These are phyloP conservation scores for Theileria annulata DNA, from an alignment of 169 alveolate genomes.

Conservation along the genomic window DNA sequence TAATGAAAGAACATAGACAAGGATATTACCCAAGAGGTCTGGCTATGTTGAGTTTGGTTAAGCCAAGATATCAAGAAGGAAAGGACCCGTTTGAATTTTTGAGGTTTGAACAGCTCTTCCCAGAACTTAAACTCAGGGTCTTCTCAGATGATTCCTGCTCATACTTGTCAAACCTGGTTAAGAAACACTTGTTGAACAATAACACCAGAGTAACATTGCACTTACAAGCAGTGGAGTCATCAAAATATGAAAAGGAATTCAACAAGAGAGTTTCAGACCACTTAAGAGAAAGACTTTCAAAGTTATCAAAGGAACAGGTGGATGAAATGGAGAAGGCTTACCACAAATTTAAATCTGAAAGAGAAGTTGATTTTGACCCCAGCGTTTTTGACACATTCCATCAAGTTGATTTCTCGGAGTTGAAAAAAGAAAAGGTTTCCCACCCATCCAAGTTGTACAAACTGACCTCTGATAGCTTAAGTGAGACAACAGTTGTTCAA, in stretches of 20 bases:
- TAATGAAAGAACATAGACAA: slow-evolving; percentile 56
- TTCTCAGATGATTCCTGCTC: slow-evolving; percentile 39
- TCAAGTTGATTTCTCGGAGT: slow-evolving; percentile 62
- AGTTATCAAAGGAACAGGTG: slow-evolving; percentile 62
- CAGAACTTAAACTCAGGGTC: slow-evolving; percentile 30
- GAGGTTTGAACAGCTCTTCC: slow-evolving; percentile 37
- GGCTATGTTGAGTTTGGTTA: slow-evolving; percentile 38
- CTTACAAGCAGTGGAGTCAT: slow-evolving; percentile 67
- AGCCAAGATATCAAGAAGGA: slow-evolving; percentile 30
- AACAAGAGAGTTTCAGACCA: slow-evolving; percentile 43
- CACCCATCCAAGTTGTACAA: slow-evolving; percentile 65
- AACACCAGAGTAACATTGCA: slow-evolving; percentile 68
- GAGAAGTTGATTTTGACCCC: slow-evolving; percentile 63
- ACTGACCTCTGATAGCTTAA: slow-evolving; percentile 27
- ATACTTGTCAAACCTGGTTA: slow-evolving; percentile 65
- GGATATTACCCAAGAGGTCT: slow-evolving; percentile 62
- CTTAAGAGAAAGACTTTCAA: slow-evolving; percentile 53
- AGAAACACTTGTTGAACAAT: slow-evolving; percentile 70
- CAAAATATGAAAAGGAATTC: slow-evolving; percentile 58
- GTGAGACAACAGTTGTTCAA: slow-evolving; percentile 8
- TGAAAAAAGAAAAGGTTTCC: slow-evolving; percentile 55
- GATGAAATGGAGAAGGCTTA: slow-evolving; percentile 67
- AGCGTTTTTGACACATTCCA: slow-evolving; percentile 69
- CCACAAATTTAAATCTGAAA: slow-evolving; percentile 48
- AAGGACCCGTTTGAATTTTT: slow-evolving; percentile 53